phyloP scores from a whole-genome alignment of 306 rosid genomes.

The Vachellia collinsii region DNA sequence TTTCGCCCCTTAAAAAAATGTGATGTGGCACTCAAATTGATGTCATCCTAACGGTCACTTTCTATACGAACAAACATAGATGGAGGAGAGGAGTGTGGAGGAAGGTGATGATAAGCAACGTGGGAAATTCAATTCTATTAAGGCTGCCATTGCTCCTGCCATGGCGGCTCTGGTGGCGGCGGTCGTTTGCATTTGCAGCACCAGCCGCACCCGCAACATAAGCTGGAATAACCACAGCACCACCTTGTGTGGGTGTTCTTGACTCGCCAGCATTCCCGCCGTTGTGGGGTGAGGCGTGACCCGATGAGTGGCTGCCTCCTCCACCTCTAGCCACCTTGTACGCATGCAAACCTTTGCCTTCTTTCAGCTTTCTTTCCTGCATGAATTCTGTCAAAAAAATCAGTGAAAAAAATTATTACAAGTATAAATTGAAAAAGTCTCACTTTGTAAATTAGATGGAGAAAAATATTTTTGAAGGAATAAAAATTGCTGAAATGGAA shows the following conservation, averaged over 20 bases:
- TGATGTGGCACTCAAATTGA: background rate
- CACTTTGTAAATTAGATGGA: background rate
- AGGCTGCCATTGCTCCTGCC: conserved; percentile 38
- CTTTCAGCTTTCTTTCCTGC: conserved; percentile 12
- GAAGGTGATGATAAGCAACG: conserved; percentile 36
- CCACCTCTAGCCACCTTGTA: conserved; percentile 32
- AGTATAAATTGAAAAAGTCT: background rate
- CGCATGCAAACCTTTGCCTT: conserved; percentile 10
- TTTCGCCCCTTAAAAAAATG: too few relatives aligned
- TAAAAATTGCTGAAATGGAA: background rate
- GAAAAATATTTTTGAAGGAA: background rate
- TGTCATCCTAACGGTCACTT: background rate
- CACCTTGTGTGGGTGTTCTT: conserved; percentile 40
- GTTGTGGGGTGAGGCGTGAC: background rate
- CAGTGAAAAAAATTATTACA: background rate
- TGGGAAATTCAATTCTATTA: conserved; percentile 21
- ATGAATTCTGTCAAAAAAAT: conserved; percentile 12
- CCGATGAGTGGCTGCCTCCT: background rate
- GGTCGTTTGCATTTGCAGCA: conserved; percentile 34
- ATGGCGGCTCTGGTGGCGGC: conserved; percentile 28
- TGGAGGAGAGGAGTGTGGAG: conserved; percentile 32
- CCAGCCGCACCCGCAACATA: conserved; percentile 42
- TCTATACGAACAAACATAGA: conserved; percentile 16
- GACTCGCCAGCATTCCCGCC: background rate
- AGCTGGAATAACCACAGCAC: conserved; percentile 43